phyloP scores from a whole-genome alignment of 108 stramenopile genomes.

The Stephanodiscus triporus region DNA sequence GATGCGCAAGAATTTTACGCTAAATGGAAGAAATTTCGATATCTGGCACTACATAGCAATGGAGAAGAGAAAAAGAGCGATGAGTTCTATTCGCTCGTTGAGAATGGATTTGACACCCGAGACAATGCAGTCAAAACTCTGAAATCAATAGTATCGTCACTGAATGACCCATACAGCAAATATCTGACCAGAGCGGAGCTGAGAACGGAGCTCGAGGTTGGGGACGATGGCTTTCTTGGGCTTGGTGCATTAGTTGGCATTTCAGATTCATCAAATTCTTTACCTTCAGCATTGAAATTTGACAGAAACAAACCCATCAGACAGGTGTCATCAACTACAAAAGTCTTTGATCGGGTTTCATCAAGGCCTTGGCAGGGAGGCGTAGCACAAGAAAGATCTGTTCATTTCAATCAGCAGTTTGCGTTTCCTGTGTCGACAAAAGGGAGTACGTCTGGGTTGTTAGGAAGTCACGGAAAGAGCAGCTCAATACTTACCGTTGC shows the following conservation, averaged over 20 bases:
- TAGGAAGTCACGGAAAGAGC: neutral
- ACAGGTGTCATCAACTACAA: neutral
- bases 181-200: constrained; percentile 83
- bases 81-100: constrained; percentile 6
- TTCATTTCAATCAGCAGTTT: neutral
- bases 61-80: neutral
- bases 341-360: no score
- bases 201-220: constrained; percentile 48
- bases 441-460: neutral
- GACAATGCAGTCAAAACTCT: constrained; percentile 63
- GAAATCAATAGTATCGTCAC: constrained; percentile 62
- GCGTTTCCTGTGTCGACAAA: neutral
- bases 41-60: constrained; percentile 6
- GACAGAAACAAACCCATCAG: neutral
- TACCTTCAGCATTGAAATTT: neutral
- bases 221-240: constrained; percentile 73
- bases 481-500: constrained; percentile 28
- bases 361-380: neutral
- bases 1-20: constrained; percentile 62
- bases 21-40: constrained; percentile 60
- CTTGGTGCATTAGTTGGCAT: constrained; percentile 70
- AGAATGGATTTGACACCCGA: constrained; percentile 52
- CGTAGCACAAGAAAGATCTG: neutral
- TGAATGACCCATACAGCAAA: constrained; percentile 78
- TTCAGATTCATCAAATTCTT: neutral